Evolutionary conservation across 768 basidiomycete species (phyloP).

Genomic region (Mycena vulgaris): DNA sequence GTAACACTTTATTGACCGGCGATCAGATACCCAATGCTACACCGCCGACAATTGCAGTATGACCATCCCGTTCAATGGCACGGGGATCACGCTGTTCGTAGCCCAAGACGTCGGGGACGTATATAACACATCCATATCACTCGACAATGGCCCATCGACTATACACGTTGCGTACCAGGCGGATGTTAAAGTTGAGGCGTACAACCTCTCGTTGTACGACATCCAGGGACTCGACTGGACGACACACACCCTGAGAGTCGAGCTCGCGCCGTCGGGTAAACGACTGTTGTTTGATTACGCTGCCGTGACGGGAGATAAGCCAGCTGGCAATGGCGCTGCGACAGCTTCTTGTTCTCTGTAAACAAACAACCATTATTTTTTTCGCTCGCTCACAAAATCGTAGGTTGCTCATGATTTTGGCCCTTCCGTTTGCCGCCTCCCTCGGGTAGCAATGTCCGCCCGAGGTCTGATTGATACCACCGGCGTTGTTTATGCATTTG

Average conservation of each 20-base stretch:
- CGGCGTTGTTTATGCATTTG: no score
- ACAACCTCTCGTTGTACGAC: slow-evolving; percentile 30
- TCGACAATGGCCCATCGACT: slow-evolving; percentile 21
- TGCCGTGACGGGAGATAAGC: slow-evolving; percentile 27
- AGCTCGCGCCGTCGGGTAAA: slow-evolving; percentile 6
- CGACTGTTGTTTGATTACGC: slow-evolving; percentile 32
- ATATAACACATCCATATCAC: slow-evolving; percentile 33
- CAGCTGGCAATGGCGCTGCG: not conserved
- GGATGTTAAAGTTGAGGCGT: slow-evolving; percentile 17
- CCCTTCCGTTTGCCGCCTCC: not conserved
- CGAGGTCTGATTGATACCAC: no score
- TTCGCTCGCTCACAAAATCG: not conserved
- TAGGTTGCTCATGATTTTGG: not conserved
- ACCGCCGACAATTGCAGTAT: slow-evolving; percentile 24
- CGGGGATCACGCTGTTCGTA: slow-evolving; percentile 32
- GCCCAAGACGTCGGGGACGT: slow-evolving; percentile 31
- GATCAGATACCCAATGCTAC: slow-evolving; percentile 26
- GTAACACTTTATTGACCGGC: not conserved
- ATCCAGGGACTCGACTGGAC: slow-evolving; percentile 29
- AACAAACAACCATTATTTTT: not conserved
- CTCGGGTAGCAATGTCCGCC: no score
- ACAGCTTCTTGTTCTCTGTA: not conserved
- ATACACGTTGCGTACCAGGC: slow-evolving; percentile 29
- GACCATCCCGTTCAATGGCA: slow-evolving; percentile 36
- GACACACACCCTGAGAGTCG: slow-evolving; percentile 20